Evolutionary conservation across 768 basidiomycete species (phyloP), one percentile per base, ranked within the genome.

Genomic region (Serendipita sp.): DNA sequence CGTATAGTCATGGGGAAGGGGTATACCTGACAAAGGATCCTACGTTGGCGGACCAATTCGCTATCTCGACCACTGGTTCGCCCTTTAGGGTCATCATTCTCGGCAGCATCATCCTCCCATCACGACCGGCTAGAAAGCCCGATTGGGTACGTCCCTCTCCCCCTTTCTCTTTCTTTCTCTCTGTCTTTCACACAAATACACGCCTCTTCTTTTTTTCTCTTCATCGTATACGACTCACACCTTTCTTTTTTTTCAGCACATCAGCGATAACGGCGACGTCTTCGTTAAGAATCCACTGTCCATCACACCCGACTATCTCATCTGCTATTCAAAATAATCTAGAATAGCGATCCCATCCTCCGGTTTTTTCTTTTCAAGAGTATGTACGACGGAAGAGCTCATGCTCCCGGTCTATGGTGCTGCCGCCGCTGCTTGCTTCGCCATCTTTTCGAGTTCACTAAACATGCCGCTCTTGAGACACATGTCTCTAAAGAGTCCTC

Each of bases 391-490:
- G 20, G 42, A 42, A 42, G 20, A 11, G 42, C 42, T 20, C 13
- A 11, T 42, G 42, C 42, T 42, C 42, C 13, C 42, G 42, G 20
- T 42, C 11, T 38, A 5, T 38, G 38, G 7, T 38, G 38, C 38
- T 9, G 5, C 20, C 11, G 30, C 34, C 3, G 64, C 64, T 22
- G 50, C 62, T n/a, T 56, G 45, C 69, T 75, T 82, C 1, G 84
- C 85, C 3, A 75, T 76, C 20, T 73, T 74, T 70, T 86, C 84
- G 62, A 87, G 71, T 66, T 85, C 83, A 0, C 70, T 66, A 66
- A 77, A 86, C 20, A 79, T 81, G 34, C 84, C 85, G 63, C 84
- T 86, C 75, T 85, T 83, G 61, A 82, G 71, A 66, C 83, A 85
- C 84, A 88, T 85, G 44, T 74, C 77, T 44, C 80, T 75, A 69